Percentiles rank a stretch among this genome's conserved stretches.
Evolutionary conservation across 148 eudicot genomes (phyloP).

Genomic region (Nepenthes gracilis): DNA sequence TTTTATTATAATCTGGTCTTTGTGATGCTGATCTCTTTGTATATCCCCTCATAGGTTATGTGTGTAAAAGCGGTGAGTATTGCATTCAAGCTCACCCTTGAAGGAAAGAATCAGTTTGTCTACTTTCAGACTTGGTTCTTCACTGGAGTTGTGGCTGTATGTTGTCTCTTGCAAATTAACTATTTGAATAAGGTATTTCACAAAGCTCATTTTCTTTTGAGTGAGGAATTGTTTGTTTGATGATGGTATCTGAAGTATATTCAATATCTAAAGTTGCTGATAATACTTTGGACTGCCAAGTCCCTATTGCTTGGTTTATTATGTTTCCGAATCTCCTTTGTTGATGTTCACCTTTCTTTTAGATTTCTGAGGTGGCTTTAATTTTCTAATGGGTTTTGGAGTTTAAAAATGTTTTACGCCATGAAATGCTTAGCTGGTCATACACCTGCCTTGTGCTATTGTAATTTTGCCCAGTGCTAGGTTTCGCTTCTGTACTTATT

Average conservation of each 20-base stretch:
- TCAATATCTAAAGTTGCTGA: too few relatives aligned
- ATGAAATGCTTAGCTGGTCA: too few relatives aligned
- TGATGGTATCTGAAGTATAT: too few relatives aligned
- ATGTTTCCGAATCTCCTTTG: too few relatives aligned
- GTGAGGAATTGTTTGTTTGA: not conserved
- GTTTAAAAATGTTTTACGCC: too few relatives aligned
- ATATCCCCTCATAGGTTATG: conserved; percentile 60
- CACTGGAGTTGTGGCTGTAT: conserved; percentile 36
- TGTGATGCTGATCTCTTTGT: not conserved
- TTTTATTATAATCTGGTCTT: not conserved
- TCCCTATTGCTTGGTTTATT: not conserved
- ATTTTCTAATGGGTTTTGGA: too few relatives aligned
- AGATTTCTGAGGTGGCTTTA: too few relatives aligned
- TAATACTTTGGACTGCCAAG: too few relatives aligned
- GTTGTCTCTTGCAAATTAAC: conserved; percentile 71
- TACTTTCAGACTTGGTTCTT: conserved; percentile 92
- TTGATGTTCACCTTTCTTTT: too few relatives aligned
- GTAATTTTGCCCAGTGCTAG: too few relatives aligned
- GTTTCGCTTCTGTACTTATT: too few relatives aligned
- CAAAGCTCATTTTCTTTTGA: not conserved
- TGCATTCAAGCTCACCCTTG: conserved; percentile 66
- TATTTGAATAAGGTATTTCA: conserved; percentile 84
- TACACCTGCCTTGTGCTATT: too few relatives aligned
- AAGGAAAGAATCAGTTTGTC: conserved; percentile 66
- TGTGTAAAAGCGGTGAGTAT: conserved; percentile 87